phyloP scores from a whole-genome alignment of 768 basidiomycete genomes.

The Fibroporia radiculosa region DNA sequence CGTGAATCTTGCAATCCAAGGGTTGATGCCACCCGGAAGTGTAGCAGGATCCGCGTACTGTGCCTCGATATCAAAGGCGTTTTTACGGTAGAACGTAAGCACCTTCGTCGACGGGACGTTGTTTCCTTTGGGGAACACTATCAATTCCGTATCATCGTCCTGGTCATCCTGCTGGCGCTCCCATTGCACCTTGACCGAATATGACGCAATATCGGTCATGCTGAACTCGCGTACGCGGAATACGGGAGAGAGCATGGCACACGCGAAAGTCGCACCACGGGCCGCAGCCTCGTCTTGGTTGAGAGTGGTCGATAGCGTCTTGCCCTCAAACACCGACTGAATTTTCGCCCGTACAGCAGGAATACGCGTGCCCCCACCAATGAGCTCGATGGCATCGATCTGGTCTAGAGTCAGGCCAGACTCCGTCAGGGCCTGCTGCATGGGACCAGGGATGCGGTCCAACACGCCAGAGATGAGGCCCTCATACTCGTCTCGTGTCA shows the following conservation, averaged over 20 bases:
- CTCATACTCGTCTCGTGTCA: slow-evolving; percentile 81
- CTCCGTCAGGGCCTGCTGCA: slow-evolving; percentile 72
- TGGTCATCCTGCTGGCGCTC: slow-evolving; percentile 62
- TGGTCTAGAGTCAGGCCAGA: slow-evolving; percentile 78
- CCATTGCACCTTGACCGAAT: slow-evolving; percentile 91
- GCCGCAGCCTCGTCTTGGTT: slow-evolving; percentile 98
- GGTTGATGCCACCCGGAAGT: slow-evolving; percentile 77
- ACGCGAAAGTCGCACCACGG: slow-evolving; percentile 93
- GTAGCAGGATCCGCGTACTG: slow-evolving; percentile 63
- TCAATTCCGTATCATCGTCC: slow-evolving; percentile 86
- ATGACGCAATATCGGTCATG: slow-evolving; percentile 77
- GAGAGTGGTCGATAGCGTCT: slow-evolving; percentile 82
- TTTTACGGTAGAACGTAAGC: slow-evolving; percentile 88
- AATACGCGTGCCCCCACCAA: slow-evolving; percentile 90
- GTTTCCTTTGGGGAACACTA: slow-evolving; percentile 85
- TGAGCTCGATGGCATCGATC: slow-evolving; percentile 85
- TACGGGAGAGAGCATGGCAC: slow-evolving; percentile 93
- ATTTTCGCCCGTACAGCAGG: slow-evolving; percentile 88
- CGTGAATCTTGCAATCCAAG: slow-evolving; percentile 76
- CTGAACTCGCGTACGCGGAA: slow-evolving; percentile 97
- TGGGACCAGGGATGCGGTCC: slow-evolving; percentile 65
- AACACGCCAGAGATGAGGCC: slow-evolving; percentile 67
- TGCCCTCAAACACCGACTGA: slow-evolving; percentile 74
- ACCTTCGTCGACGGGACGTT: slow-evolving; percentile 89
- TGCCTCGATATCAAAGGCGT: slow-evolving; percentile 83